phyloP scores from a whole-genome alignment of 306 rosid genomes.

The Fragaria nilgerrensis region DNA sequence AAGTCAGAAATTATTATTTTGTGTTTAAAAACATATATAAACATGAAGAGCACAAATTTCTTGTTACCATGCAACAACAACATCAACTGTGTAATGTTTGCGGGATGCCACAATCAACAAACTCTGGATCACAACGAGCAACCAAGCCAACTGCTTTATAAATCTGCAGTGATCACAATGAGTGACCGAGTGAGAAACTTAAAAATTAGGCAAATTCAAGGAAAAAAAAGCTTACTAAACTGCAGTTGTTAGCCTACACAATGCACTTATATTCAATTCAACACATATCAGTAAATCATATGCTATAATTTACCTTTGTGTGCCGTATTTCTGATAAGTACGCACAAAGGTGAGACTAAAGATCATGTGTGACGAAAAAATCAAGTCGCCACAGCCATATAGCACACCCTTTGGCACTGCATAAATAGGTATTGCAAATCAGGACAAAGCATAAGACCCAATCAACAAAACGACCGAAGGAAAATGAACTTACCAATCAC shows the following conservation, averaged over 20 bases:
- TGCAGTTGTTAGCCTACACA: no score
- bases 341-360: conserved; percentile 82
- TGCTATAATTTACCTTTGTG: conserved; percentile 51
- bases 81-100: conserved; percentile 97
- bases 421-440: conserved; percentile 25
- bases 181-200: not conserved
- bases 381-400: conserved; percentile 97
- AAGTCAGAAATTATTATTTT: not conserved
- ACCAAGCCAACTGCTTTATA: conserved; percentile 83
- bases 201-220: not conserved
- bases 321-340: conserved; percentile 86
- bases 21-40: not conserved
- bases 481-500: conserved; percentile 59
- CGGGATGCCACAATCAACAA: conserved; percentile 93
- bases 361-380: conserved; percentile 98
- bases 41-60: not conserved
- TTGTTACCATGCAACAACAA: conserved; percentile 92
- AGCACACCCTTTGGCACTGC: conserved; percentile 88
- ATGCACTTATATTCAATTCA: not conserved
- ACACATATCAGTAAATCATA: not conserved
- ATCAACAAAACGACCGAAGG: conserved; percentile 3
- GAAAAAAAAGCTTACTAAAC: no score
- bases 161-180: conserved; percentile 37
- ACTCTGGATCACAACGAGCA: conserved; percentile 81
- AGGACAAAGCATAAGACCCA: conserved; percentile 15